Evolutionary conservation across 257 asterid species (phyloP).

Genomic region (Catharanthus roseus): DNA sequence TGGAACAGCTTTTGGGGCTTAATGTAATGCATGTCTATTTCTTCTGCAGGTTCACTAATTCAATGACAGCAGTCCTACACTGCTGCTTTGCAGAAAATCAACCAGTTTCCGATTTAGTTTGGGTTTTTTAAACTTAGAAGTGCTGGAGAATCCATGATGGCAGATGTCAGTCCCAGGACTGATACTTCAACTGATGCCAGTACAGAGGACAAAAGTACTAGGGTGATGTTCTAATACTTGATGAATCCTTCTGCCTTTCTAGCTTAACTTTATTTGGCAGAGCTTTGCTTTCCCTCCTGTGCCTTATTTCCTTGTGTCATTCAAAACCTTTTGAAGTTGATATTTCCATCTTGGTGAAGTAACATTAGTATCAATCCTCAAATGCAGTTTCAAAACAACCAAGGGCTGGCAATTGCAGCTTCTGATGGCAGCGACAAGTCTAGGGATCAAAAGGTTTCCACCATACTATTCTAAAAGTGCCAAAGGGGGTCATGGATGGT

Average conservation of each 20-base stretch:
- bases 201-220: slow-evolving; percentile 70
- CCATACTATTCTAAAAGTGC: too few species aligned
- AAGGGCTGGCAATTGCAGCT: slow-evolving; percentile 42
- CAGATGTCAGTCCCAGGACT: slow-evolving; percentile 75
- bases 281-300: background rate
- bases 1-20: background rate
- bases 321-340: background rate
- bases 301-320: background rate
- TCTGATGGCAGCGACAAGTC: slow-evolving; percentile 97
- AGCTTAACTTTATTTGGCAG: background rate
- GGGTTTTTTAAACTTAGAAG: slow-evolving; percentile 20
- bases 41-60: slow-evolving; percentile 10
- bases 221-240: slow-evolving; percentile 36
- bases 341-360: background rate
- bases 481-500: too few species aligned
- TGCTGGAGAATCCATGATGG: slow-evolving; percentile 48
- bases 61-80: slow-evolving; percentile 12
- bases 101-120: slow-evolving; percentile 18
- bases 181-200: slow-evolving; percentile 94
- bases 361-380: slow-evolving; percentile 2
- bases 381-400: slow-evolving; percentile 56
- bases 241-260: background rate
- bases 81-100: slow-evolving; percentile 20
- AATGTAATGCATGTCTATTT: background rate
- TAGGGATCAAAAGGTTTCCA: slow-evolving; percentile 86